Percentiles rank a stretch among this genome's conserved stretches.
phyloP scores from a whole-genome alignment of 1,284 basidiomycete genomes.

The Albatrellus sp. region DNA sequence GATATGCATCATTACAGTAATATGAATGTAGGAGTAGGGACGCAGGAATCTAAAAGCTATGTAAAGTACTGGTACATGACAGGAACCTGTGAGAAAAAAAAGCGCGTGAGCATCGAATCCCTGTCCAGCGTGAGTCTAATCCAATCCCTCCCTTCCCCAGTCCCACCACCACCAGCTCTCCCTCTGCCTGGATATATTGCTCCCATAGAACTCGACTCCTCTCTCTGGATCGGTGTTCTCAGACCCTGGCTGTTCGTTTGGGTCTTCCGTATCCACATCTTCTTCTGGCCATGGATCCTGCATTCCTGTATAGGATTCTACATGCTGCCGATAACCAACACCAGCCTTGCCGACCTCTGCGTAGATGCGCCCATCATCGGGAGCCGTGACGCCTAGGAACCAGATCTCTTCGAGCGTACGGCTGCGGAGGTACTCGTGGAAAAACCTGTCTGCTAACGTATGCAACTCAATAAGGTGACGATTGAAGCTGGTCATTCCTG shows the following conservation, averaged over 20 bases:
- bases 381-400: constrained; percentile 5
- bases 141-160: neutral
- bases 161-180: neutral
- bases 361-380: neutral
- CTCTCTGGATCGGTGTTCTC: neutral
- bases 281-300: neutral
- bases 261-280: no score
- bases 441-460: constrained; percentile 11
- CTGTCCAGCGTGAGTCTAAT: neutral
- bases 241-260: neutral
- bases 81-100: neutral
- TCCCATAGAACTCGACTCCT: neutral
- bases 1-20: no score
- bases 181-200: neutral
- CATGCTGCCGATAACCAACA: neutral
- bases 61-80: neutral
- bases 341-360: neutral
- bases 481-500: neutral
- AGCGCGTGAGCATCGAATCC: neutral
- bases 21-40: no score
- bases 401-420: constrained; percentile 8
- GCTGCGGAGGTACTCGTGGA: constrained; percentile 9
- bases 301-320: neutral
- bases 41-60: no score
- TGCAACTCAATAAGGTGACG: constrained; percentile 6